A percentile compares a stretch with the other conserved stretches of the same genome.
These are phyloP conservation scores for Malassezia restricta DNA, from an alignment of 1,284 basidiomycete species.

Conservation along the genomic window DNA sequence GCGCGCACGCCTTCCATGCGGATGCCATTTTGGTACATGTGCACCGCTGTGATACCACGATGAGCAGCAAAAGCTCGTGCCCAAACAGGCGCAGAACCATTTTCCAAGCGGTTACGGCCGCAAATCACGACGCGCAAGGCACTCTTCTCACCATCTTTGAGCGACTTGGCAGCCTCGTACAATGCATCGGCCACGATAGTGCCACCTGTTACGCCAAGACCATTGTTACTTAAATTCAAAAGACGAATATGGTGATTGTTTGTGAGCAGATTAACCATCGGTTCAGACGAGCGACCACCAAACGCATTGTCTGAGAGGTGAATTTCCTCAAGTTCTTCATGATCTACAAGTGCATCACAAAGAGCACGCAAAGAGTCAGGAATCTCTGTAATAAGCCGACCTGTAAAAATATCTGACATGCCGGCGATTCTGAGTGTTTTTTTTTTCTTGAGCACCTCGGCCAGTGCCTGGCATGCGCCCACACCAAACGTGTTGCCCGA, in stretches of 20 bases:
- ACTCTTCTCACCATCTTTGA: constrained; percentile 57
- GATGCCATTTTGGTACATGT: constrained; percentile 94
- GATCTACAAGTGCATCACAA: constrained; percentile 71
- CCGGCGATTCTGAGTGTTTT: constrained; percentile 72
- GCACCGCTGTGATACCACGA: constrained; percentile 63
- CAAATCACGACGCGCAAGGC: constrained; percentile 74
- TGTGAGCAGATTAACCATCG: constrained; percentile 69
- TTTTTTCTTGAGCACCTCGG: constrained; percentile 63
- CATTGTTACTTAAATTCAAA: constrained; percentile 91
- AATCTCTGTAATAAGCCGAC: constrained; percentile 88
- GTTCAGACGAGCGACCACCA: constrained; percentile 85
- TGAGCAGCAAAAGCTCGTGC: constrained; percentile 78
- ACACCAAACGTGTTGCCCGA: constrained; percentile 94
- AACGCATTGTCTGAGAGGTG: constrained; percentile 94
- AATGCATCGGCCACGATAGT: constrained; percentile 74
- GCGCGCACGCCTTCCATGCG: constrained; percentile 81
- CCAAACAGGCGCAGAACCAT: constrained; percentile 72
- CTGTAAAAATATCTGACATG: constrained; percentile 95
- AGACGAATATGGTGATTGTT: constrained; percentile 57
- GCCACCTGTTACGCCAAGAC: constrained; percentile 84
- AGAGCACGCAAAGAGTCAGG: constrained; percentile 76
- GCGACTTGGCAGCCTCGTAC: constrained; percentile 61
- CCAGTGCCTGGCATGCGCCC: constrained; percentile 75
- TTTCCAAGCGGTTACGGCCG: constrained; percentile 85
- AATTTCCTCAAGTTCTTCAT: constrained; percentile 69